Evolutionary conservation across 306 rosid species (phyloP).

Genomic region (Spatholobus suberectus): DNA sequence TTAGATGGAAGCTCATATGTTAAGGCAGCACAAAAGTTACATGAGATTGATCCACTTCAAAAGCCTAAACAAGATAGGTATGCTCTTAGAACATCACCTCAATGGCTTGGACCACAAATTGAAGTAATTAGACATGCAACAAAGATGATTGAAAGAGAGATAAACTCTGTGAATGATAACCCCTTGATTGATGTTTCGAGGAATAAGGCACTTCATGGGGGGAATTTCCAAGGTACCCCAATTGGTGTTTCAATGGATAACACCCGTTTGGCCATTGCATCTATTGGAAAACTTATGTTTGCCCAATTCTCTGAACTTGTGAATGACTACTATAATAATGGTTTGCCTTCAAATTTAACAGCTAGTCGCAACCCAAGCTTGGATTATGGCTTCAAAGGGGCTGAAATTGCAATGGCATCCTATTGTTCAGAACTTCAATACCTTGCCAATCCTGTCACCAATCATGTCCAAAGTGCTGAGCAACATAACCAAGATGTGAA

Average conservation of each 20-base stretch:
- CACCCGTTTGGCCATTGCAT: slow-evolving; percentile 79
- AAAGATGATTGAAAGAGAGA: slow-evolving; percentile 94
- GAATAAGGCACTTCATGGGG: slow-evolving; percentile 89
- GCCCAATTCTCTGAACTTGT: slow-evolving; percentile 98
- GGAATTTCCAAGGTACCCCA: slow-evolving; percentile 94
- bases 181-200: slow-evolving; percentile 93
- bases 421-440: slow-evolving; percentile 93
- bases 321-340: slow-evolving; percentile 85
- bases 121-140: slow-evolving; percentile 83
- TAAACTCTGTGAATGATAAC: slow-evolving; percentile 90
- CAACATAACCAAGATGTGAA: slow-evolving; percentile 97
- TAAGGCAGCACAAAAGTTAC: slow-evolving; percentile 70
- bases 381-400: slow-evolving; percentile 93
- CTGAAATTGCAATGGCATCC: slow-evolving; percentile 96
- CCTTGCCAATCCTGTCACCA: slow-evolving; percentile 92
- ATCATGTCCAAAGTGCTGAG: slow-evolving; percentile 94
- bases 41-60: slow-evolving; percentile 85
- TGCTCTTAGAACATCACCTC: slow-evolving; percentile 92
- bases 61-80: slow-evolving; percentile 93
- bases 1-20: slow-evolving; percentile 81
- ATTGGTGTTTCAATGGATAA: slow-evolving; percentile 98
- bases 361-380: slow-evolving; percentile 79
- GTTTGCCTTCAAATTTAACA: slow-evolving; percentile 82
- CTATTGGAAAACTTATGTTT: slow-evolving; percentile 85
- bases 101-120: slow-evolving; percentile 93